phyloP scores from a whole-genome alignment of 352 stramenopile genomes.

The Globisporangium nagaii region DNA sequence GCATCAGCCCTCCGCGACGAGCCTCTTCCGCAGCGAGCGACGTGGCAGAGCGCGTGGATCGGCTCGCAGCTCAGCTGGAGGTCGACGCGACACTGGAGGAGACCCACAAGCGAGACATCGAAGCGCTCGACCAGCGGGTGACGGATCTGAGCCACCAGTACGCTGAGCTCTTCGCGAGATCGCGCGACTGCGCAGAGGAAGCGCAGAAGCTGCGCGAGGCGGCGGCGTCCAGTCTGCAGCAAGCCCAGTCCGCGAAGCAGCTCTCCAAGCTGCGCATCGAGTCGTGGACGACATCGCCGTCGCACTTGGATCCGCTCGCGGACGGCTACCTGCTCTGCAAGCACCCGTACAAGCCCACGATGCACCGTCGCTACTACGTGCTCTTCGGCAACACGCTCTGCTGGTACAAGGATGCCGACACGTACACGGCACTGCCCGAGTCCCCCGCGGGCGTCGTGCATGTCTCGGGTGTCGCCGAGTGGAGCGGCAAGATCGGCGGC shows the following conservation, averaged over 20 bases:
- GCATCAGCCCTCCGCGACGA: not conserved
- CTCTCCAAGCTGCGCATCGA: constrained; percentile 35
- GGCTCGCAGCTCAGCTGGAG: constrained; percentile 53
- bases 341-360: constrained; percentile 47
- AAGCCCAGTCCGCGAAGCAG: constrained; percentile 57
- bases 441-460: constrained; percentile 58
- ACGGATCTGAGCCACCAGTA: constrained; percentile 17
- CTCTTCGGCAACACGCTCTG: constrained; percentile 73
- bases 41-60: constrained; percentile 20
- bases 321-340: constrained; percentile 73
- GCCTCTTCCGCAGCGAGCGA: not conserved
- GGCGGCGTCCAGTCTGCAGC: constrained; percentile 39
- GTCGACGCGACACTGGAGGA: constrained; percentile 43
- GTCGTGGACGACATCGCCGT: constrained; percentile 53
- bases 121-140: constrained; percentile 20
- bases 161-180: constrained; percentile 18
- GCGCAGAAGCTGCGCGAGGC: constrained; percentile 34
- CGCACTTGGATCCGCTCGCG: constrained; percentile 58
- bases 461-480: constrained; percentile 52
- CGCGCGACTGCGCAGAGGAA: constrained; percentile 29
- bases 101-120: constrained; percentile 28
- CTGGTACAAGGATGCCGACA: constrained; percentile 74
- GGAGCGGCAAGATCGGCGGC: constrained; percentile 50
- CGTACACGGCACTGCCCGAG: constrained; percentile 39
- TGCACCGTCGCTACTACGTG: constrained; percentile 79